Evolutionary conservation across 75 land plant species (phyloP).

Genomic region (Cupressus sempervirens): DNA sequence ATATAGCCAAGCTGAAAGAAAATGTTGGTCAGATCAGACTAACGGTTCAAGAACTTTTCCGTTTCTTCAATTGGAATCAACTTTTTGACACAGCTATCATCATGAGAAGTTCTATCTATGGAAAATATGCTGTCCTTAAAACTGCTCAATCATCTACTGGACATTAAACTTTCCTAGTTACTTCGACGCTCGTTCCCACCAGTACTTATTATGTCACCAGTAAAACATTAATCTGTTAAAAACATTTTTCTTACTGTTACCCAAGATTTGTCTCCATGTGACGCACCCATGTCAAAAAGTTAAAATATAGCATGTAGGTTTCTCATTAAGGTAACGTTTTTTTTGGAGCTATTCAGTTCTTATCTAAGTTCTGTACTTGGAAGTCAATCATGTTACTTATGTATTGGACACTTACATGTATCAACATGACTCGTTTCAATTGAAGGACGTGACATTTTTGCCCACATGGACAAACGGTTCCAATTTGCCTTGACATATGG

Average conservation of each 20-base stretch:
- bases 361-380: background rate
- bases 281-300: background rate
- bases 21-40: background rate
- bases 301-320: background rate
- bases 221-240: background rate
- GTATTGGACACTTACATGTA: background rate
- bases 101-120: no score
- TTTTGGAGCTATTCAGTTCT: background rate
- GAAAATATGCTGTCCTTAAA: no score
- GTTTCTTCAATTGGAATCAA: no score
- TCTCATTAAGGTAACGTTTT: background rate
- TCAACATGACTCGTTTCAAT: background rate
- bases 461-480: background rate
- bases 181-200: background rate
- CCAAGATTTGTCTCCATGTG: background rate
- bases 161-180: background rate
- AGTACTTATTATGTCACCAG: background rate
- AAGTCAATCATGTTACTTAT: background rate
- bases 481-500: background rate
- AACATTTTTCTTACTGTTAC: background rate
- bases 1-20: background rate
- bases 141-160: background rate
- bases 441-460: background rate
- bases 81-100: no score
- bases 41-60: background rate